phyloP scores from a whole-genome alignment of 805 yeast species.

The Cyberlindnera nakhonratchasimensis region DNA sequence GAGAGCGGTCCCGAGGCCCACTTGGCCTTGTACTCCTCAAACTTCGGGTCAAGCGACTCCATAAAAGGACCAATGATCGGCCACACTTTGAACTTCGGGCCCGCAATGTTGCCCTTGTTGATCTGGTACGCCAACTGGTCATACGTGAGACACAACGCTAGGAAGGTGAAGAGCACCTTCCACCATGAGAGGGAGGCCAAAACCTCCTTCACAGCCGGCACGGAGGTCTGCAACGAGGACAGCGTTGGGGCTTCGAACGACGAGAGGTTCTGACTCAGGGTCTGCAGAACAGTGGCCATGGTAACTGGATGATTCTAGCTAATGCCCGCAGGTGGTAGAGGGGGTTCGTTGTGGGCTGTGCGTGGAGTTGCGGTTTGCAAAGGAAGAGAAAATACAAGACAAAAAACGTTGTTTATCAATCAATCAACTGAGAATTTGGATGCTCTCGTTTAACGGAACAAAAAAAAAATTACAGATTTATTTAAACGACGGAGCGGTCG shows the following conservation, averaged over 20 bases:
- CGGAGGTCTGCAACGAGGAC: conserved; percentile 12
- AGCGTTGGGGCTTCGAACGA: conserved; percentile 16
- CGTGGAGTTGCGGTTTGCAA: background rate
- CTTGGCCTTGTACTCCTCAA: conserved; percentile 86
- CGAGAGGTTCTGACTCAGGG: conserved; percentile 17
- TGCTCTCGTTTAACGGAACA: background rate
- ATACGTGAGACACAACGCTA: conserved; percentile 50
- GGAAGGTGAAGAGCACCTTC: conserved; percentile 45
- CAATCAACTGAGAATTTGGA: background rate
- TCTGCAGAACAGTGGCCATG: conserved; percentile 26
- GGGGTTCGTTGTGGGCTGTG: background rate
- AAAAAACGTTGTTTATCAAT: background rate
- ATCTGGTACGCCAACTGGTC: conserved; percentile 79
- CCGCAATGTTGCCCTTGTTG: conserved; percentile 85
- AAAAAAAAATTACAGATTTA: background rate
- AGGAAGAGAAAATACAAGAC: background rate
- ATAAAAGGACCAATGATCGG: conserved; percentile 96
- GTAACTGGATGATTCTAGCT: conserved; percentile 1
- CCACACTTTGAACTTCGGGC: conserved; percentile 85
- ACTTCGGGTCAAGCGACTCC: conserved; percentile 92
- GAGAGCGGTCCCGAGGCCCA: conserved; percentile 95
- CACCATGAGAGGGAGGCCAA: conserved; percentile 44
- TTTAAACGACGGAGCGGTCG: background rate
- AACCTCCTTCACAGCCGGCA: conserved; percentile 7
- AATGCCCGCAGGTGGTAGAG: background rate